Conservation (phyloP, 148 eudicot species). For the Drosera capensis region DNA sequence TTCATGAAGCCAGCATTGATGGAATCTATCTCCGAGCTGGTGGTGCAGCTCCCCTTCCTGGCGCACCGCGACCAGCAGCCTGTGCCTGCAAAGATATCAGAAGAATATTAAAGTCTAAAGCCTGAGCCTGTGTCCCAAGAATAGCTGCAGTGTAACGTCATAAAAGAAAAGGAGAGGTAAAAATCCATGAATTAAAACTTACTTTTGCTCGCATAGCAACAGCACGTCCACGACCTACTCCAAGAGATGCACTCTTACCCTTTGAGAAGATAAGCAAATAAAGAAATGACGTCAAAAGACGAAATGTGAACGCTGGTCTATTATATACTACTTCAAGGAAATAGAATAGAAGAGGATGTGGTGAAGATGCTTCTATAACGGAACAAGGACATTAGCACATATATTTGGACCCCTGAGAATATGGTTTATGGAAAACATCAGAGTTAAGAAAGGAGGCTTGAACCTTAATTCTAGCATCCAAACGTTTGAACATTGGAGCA, state of each 20-base stretch:
- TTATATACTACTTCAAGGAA: not conserved
- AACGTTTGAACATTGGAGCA: slow-evolving; percentile 98
- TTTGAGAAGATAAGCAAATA: slow-evolving; percentile 5
- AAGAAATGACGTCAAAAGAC: slow-evolving; percentile 3
- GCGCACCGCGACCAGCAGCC: slow-evolving; percentile 60
- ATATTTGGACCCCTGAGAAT: no score
- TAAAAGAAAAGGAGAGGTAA: not conserved
- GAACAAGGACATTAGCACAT: no score
- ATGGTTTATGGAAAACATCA: no score
- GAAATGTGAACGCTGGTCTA: not conserved
- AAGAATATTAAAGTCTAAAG: not conserved
- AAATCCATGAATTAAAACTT: slow-evolving; percentile 5
- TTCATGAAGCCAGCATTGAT: not conserved
- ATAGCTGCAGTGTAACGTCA: no score
- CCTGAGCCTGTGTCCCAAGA: no score
- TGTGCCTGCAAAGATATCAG: slow-evolving; percentile 37
- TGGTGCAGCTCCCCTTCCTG: slow-evolving; percentile 64
- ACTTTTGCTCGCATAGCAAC: slow-evolving; percentile 89
- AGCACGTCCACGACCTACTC: slow-evolving; percentile 96
- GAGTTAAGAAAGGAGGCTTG: no score
- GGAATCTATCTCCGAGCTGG: slow-evolving; percentile 42
- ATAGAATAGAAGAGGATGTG: no score
- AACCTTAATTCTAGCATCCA: slow-evolving; percentile 93
- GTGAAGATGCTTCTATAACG: no score
- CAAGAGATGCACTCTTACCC: slow-evolving; percentile 93